Conservation (phyloP, 2,329 filamentous ascomycete genomes). For the Pseudopithomyces maydicus region DNA sequence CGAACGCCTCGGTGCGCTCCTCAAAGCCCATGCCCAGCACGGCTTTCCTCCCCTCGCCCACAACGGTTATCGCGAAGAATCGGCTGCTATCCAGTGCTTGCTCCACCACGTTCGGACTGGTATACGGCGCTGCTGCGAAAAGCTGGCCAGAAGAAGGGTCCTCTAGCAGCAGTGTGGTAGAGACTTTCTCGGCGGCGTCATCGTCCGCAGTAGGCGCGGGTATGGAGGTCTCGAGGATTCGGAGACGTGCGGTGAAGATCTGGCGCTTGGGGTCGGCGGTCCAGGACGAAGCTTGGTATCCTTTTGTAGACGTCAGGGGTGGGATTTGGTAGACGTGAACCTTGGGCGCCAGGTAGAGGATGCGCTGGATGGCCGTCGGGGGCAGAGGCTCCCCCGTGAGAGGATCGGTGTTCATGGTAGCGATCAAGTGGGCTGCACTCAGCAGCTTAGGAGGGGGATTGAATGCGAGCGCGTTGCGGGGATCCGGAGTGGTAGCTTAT, state of each 20-base stretch:
- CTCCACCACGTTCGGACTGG: slow-evolving; percentile 68
- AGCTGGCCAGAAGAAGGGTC: slow-evolving; percentile 73
- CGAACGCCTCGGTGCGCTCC: slow-evolving; percentile 83
- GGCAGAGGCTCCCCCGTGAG: slow-evolving; percentile 71
- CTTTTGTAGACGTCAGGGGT: slow-evolving; percentile 75
- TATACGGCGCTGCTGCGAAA: slow-evolving; percentile 85
- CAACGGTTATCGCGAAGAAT: slow-evolving; percentile 83
- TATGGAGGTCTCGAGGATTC: slow-evolving; percentile 76
- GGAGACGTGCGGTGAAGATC: slow-evolving; percentile 85
- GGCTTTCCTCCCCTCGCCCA: slow-evolving; percentile 77
- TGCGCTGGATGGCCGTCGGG: slow-evolving; percentile 78
- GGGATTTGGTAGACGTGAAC: slow-evolving; percentile 91
- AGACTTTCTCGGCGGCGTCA: slow-evolving; percentile 61
- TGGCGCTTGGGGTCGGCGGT: slow-evolving; percentile 70
- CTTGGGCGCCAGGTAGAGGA: slow-evolving; percentile 75
- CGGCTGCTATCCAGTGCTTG: slow-evolving; percentile 78
- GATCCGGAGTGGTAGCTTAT: background rate
- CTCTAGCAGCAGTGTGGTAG: slow-evolving; percentile 78
- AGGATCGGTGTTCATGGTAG: slow-evolving; percentile 69
- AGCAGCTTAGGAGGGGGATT: background rate
- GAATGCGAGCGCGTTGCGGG: background rate
- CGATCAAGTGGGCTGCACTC: background rate
- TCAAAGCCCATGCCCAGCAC: slow-evolving; percentile 85
- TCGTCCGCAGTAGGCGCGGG: slow-evolving; percentile 34
- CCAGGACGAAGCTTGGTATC: slow-evolving; percentile 79